Evolutionary conservation across 2,329 filamentous ascomycete genomes (phyloP), one percentile per base, ranked within the genome.

Genomic region (Aspergillus pseudoviridinutans): DNA sequence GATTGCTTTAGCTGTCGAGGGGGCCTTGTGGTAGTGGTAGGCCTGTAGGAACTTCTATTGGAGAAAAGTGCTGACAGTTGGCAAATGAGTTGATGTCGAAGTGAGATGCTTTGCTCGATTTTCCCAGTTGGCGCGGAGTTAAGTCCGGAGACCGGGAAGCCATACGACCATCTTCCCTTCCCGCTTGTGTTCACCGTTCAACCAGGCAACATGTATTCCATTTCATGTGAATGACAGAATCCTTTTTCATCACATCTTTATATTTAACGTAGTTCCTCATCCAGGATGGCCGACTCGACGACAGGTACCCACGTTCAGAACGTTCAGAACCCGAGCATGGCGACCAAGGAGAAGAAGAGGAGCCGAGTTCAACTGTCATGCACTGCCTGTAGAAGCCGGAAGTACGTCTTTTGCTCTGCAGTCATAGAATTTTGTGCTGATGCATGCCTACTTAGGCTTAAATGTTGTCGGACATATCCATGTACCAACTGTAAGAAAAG

Each of bases 361-460:
- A 72, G 66, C 32, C 58, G 72, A 44, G 71, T 74, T n/a, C 71
- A 74, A 58, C 68, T 74, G 49, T 74, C 72, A 17, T 74, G 72
- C 57, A 74, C 70, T n/a, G 67, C 70, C 12, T 74, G 72, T 59
- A 66, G 72, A 61, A 66, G 59, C 41, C 68, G 71, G 51, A 74
- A 74, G 72, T 74, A 66, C 51, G 68, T 44, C 54, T 44, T 47
- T 27, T 10, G 27, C 7, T 20, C 29, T 1, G 12, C 22, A 44
- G 14, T 17, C 32, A 17, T 38, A 41, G 14, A 12, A 4, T 49
- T 12, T 44, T 4, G 24, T 24, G 17, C 35, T 61, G 29, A 61
- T 53, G 44, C 10, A 12, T 9, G 7, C 6, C 3, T 49, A 25
- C 25, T 25, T 25, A 74, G 72, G 57, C 58, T 74, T 3, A 74